A percentile compares a stretch with the other conserved stretches of the same genome.
Evolutionary conservation across 768 basidiomycete genomes (phyloP).

Genomic region (Trametopsis cervina): DNA sequence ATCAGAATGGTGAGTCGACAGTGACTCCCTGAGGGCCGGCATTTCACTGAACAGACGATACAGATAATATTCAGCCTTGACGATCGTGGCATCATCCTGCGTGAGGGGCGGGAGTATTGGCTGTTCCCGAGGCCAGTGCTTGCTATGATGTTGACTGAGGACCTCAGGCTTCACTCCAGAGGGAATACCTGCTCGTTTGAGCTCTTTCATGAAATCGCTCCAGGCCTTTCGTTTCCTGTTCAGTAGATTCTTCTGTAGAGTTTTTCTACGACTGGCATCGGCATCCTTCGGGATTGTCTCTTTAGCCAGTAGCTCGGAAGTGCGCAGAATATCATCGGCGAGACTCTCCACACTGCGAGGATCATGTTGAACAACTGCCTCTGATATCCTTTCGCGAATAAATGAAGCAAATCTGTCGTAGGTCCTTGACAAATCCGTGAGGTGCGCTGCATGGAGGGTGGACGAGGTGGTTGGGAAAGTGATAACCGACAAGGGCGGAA

Average conservation of each 20-base stretch:
- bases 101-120: conserved; percentile 25
- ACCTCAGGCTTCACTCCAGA: conserved; percentile 65
- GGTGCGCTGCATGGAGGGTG: conserved; percentile 27
- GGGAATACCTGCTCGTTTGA: conserved; percentile 74
- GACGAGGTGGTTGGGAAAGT: conserved; percentile 6
- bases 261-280: conserved; percentile 45
- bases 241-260: conserved; percentile 64
- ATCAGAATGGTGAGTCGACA: conserved; percentile 73
- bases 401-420: conserved; percentile 42
- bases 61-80: conserved; percentile 59
- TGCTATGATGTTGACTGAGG: conserved; percentile 45
- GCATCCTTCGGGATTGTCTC: conserved; percentile 35
- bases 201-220: conserved; percentile 85
- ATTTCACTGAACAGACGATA: conserved; percentile 56
- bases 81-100: conserved; percentile 13
- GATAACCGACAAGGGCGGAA: not conserved
- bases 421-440: conserved; percentile 43
- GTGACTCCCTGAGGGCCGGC: conserved; percentile 53
- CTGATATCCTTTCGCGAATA: conserved; percentile 34
- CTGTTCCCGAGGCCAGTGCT: conserved; percentile 63
- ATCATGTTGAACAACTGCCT: conserved; percentile 34
- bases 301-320: conserved; percentile 49
- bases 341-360: conserved; percentile 45
- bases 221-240: conserved; percentile 85
- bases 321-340: conserved; percentile 56